Evolutionary conservation across 1,284 basidiomycete species (phyloP).

Genomic region (Puccinia horiana): DNA sequence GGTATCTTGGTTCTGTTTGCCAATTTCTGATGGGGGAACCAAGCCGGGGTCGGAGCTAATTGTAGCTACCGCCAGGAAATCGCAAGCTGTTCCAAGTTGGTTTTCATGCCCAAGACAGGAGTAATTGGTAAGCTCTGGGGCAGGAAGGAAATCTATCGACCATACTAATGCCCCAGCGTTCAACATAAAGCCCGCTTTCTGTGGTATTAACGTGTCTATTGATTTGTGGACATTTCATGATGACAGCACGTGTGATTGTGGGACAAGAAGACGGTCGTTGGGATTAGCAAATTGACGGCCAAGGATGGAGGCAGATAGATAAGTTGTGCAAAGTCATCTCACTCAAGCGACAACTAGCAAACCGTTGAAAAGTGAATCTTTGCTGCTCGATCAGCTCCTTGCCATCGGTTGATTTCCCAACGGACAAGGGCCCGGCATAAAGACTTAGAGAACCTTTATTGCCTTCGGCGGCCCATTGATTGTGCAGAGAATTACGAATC

Average conservation of each 20-base stretch:
- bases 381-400: slow-evolving; percentile 15
- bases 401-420: background rate
- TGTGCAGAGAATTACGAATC: slow-evolving; percentile 5
- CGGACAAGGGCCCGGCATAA: slow-evolving; percentile 27
- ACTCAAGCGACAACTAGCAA: slow-evolving; percentile 38
- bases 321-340: slow-evolving; percentile 32
- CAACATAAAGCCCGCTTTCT: slow-evolving; percentile 67
- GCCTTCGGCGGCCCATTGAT: background rate
- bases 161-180: slow-evolving; percentile 81
- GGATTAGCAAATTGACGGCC: background rate
- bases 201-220: slow-evolving; percentile 52
- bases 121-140: slow-evolving; percentile 61
- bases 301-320: background rate
- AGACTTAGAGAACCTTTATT: slow-evolving; percentile 31
- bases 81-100: slow-evolving; percentile 58
- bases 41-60: slow-evolving; percentile 61
- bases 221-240: background rate
- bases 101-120: slow-evolving; percentile 25
- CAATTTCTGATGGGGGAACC: slow-evolving; percentile 53
- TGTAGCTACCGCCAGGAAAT: slow-evolving; percentile 80
- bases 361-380: slow-evolving; percentile 33
- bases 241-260: background rate
- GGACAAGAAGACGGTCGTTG: background rate
- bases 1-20: slow-evolving; percentile 51
- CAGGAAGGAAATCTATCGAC: slow-evolving; percentile 87